phyloP scores from a whole-genome alignment of 2,329 filamentous ascomycete species.

The Calonectria pseudoreteaudii region DNA sequence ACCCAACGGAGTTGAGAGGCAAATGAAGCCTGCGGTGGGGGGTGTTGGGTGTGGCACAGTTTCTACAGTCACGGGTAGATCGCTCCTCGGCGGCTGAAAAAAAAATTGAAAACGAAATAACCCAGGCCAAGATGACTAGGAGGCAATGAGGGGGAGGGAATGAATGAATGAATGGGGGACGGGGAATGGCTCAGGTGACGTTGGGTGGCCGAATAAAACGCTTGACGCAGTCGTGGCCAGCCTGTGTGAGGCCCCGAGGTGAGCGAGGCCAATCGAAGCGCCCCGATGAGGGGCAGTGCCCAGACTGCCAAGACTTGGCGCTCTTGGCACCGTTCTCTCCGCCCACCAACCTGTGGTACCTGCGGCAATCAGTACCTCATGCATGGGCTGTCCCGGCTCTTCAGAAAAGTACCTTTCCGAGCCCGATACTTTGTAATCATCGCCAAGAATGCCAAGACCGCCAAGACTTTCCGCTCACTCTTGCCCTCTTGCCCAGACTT shows the following conservation, averaged over 20 bases:
- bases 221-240: slow-evolving; percentile 45
- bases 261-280: slow-evolving; percentile 46
- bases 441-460: slow-evolving; percentile 51
- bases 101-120: background rate
- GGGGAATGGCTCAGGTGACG: slow-evolving; percentile 43
- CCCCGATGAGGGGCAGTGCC: slow-evolving; percentile 49
- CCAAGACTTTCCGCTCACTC: slow-evolving; percentile 55
- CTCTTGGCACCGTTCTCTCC: slow-evolving; percentile 49
- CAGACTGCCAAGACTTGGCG: slow-evolving; percentile 55
- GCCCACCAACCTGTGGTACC: slow-evolving; percentile 38
- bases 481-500: slow-evolving; percentile 49
- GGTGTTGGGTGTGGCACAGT: background rate
- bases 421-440: slow-evolving; percentile 32
- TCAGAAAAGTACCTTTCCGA: slow-evolving; percentile 4
- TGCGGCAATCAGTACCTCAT: slow-evolving; percentile 27
- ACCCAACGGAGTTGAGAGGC: background rate
- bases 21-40: background rate
- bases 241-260: slow-evolving; percentile 43
- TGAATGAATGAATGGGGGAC: slow-evolving; percentile 15
- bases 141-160: slow-evolving; percentile 5
- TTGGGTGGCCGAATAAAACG: slow-evolving; percentile 42
- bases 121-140: background rate
- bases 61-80: slow-evolving; percentile 1
- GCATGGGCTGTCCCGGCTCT: rapidly evolving
- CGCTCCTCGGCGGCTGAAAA: slow-evolving; percentile 1